Percentiles rank a stretch among this genome's conserved stretches.
These are phyloP conservation scores for Diaporthe ilicicola DNA, from an alignment of 2,329 filamentous ascomycete species.

Conservation along the genomic window DNA sequence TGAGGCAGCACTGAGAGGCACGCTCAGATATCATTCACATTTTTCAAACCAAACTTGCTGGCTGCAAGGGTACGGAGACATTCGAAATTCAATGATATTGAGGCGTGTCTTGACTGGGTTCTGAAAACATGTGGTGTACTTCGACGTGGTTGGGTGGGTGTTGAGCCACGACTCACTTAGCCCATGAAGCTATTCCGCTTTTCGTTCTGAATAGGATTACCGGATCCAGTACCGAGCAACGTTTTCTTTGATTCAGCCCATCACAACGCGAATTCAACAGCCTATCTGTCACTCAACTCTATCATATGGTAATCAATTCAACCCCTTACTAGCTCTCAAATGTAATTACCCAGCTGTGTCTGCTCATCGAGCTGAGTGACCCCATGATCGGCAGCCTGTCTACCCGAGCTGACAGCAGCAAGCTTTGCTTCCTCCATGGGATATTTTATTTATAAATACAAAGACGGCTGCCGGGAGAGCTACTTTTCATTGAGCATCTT, in stretches of 20 bases:
- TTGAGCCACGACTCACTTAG: not conserved
- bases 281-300: not conserved
- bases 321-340: too few species aligned
- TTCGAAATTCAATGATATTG: not conserved
- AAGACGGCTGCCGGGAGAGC: rapidly evolving
- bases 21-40: not conserved
- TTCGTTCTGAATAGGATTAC: slow-evolving; percentile 29
- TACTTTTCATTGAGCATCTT: not conserved
- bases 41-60: not conserved
- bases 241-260: not conserved
- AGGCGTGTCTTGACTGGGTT: not conserved
- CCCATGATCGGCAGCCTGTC: too few species aligned
- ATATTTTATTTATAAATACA: not conserved
- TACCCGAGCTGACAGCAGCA: not conserved
- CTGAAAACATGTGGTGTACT: not conserved
- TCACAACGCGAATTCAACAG: not conserved
- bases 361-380: not conserved
- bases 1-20: too few species aligned
- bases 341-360: not conserved
- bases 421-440: rapidly evolving
- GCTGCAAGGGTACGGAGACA: not conserved
- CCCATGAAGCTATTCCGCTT: slow-evolving; percentile 28
- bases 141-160: not conserved
- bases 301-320: too few species aligned
- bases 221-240: not conserved